These are phyloP conservation scores for Agapanthus africanus DNA, from an alignment of 106 monocot species.

Conservation along the genomic window DNA sequence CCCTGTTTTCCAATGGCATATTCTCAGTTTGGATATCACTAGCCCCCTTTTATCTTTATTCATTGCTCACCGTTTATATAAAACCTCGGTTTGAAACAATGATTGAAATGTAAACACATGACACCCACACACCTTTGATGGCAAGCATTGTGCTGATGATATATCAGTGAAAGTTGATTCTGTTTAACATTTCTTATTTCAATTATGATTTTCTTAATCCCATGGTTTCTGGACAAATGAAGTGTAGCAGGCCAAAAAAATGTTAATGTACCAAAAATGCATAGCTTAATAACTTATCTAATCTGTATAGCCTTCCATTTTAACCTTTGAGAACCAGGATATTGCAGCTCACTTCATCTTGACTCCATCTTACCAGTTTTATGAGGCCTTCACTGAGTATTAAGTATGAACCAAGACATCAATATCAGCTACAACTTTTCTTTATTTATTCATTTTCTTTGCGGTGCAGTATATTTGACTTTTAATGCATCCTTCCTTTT, in stretches of 20 bases:
- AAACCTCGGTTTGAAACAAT: neutral
- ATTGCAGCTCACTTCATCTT: neutral
- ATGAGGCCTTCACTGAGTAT: neutral
- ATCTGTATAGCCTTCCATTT: neutral
- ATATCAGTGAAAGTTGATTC: neutral
- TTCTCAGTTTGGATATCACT: neutral
- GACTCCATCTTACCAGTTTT: neutral
- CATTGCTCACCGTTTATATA: neutral
- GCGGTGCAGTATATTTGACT: neutral
- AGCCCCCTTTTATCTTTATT: too few species aligned
- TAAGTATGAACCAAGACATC: neutral
- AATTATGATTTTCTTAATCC: neutral
- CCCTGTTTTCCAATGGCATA: neutral
- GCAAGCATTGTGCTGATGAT: neutral
- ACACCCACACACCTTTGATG: neutral
- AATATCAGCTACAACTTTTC: neutral
- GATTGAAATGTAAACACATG: neutral
- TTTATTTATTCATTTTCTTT: neutral
- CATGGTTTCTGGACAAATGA: too few species aligned
- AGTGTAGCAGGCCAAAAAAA: too few species aligned
- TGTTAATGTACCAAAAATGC: neutral
- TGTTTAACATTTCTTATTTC: neutral
- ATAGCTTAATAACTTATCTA: neutral
- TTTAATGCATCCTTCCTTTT: too few species aligned
- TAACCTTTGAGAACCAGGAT: neutral